Conservation (phyloP, 164 flowering plant genomes). For the Chimonanthus praecox region DNA sequence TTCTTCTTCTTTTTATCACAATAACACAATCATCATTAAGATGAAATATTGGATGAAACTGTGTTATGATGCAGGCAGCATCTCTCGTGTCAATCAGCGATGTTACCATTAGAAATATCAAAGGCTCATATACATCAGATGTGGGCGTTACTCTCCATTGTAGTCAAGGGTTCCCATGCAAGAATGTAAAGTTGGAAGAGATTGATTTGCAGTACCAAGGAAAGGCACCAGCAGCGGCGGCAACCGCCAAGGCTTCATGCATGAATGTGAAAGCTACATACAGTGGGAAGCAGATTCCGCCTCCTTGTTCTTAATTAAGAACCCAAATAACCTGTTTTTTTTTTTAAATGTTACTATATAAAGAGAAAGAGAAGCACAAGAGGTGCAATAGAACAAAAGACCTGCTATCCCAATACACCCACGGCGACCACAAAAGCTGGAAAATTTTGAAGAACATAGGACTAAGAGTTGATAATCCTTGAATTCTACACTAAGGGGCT, state of each 20-base stretch:
- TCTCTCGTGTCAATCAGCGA: constrained; percentile 44
- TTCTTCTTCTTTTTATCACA: not conserved
- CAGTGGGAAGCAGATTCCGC: constrained; percentile 50
- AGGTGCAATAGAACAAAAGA: too few species aligned
- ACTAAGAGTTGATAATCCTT: too few species aligned
- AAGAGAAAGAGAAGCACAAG: too few species aligned
- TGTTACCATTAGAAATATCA: constrained; percentile 45
- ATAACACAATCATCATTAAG: not conserved
- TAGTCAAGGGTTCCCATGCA: constrained; percentile 49
- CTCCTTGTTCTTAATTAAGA: constrained; percentile 30
- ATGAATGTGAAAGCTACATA: constrained; percentile 36
- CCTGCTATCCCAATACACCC: too few species aligned
- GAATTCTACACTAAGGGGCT: too few species aligned
- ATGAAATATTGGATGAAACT: not conserved
- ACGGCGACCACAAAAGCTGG: too few species aligned
- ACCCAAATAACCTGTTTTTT: too few species aligned
- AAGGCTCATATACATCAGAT: constrained; percentile 44
- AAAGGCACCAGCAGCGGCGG: constrained; percentile 13
- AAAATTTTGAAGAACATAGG: too few species aligned
- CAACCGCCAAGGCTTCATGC: constrained; percentile 15
- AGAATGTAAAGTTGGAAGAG: constrained; percentile 37
- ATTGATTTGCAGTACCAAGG: constrained; percentile 31
- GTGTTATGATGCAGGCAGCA: constrained; percentile 29
- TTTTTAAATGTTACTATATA: too few species aligned
- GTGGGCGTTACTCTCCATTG: constrained; percentile 46